Evolutionary conservation across 176 grass and related monocot species (phyloP).

Genomic region (Zoysia japonica): DNA sequence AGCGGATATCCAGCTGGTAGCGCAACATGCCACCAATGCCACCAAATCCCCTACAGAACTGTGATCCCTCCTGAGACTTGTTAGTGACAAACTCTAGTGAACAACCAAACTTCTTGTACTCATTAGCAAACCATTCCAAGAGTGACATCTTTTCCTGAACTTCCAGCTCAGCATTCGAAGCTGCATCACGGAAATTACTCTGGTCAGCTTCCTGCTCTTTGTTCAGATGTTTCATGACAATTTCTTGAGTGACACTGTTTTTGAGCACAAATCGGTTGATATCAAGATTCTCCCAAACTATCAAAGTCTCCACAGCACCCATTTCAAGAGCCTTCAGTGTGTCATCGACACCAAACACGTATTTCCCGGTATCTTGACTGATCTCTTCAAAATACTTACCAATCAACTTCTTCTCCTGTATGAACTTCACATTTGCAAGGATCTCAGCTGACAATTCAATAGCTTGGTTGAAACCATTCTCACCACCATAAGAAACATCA

Average conservation of each 20-base stretch:
- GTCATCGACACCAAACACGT: background rate
- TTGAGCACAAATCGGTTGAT: slow-evolving; percentile 1
- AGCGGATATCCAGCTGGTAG: slow-evolving; percentile 5
- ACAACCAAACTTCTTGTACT: slow-evolving; percentile 10
- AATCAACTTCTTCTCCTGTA: slow-evolving; percentile 3
- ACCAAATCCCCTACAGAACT: slow-evolving; percentile 1
- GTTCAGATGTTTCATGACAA: slow-evolving; percentile 1
- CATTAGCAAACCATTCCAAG: slow-evolving; percentile 4
- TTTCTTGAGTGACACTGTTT: slow-evolving; percentile 6
- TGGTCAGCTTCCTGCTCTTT: slow-evolving; percentile 1
- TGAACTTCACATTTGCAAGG: slow-evolving; percentile 2
- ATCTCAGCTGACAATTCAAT: slow-evolving; percentile 3
- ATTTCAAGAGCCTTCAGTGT: slow-evolving; percentile 7
- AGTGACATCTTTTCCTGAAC: slow-evolving; percentile 3
- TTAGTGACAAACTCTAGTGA: background rate
- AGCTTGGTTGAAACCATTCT: slow-evolving; percentile 4
- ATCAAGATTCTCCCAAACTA: background rate
- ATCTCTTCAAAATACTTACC: slow-evolving; percentile 10
- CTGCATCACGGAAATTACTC: background rate
- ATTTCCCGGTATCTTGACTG: slow-evolving; percentile 3
- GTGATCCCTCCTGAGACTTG: slow-evolving; percentile 6
- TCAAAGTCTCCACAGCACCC: slow-evolving; percentile 1
- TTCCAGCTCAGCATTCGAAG: background rate
- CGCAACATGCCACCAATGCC: background rate
- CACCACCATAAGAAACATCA: background rate